Conservation (phyloP, 2,329 filamentous ascomycete species). For the Curvularia verruculosa region DNA sequence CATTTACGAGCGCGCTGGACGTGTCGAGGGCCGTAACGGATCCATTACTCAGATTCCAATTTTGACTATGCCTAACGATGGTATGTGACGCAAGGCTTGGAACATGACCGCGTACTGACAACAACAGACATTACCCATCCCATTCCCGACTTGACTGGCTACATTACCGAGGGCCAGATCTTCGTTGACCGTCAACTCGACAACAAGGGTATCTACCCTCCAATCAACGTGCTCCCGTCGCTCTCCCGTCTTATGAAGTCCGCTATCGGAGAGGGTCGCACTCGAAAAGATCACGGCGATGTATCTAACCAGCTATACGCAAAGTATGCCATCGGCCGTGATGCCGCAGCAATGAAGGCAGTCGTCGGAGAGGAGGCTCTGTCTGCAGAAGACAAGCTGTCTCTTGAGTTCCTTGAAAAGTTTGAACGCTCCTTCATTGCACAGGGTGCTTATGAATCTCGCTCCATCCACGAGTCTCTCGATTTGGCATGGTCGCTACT, state of each 20-base stretch:
- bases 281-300: slow-evolving; percentile 94
- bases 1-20: slow-evolving; percentile 98
- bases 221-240: slow-evolving; percentile 97
- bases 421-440: slow-evolving; percentile 95
- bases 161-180: slow-evolving; percentile 99
- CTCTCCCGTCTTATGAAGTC: slow-evolving; percentile 99
- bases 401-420: slow-evolving; percentile 96
- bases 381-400: slow-evolving; percentile 95
- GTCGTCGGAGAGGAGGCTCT: slow-evolving; percentile 98
- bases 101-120: slow-evolving; percentile 18
- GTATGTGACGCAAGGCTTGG: slow-evolving; percentile 48
- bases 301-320: slow-evolving; percentile 99
- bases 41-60: slow-evolving; percentile 99
- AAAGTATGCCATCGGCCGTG: slow-evolving; percentile 98
- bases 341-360: slow-evolving; percentile 98
- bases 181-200: slow-evolving; percentile 91
- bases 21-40: slow-evolving; percentile 94
- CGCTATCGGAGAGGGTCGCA: slow-evolving; percentile 96
- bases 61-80: slow-evolving; percentile 99
- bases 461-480: slow-evolving; percentile 89
- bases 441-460: slow-evolving; percentile 90
- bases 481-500: slow-evolving; percentile 96
- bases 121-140: slow-evolving; percentile 90
- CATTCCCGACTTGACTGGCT: slow-evolving; percentile 97
- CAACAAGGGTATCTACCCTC: slow-evolving; percentile 98